phyloP scores from a whole-genome alignment of 441 rosid genomes.

The Gossypium trilobum region DNA sequence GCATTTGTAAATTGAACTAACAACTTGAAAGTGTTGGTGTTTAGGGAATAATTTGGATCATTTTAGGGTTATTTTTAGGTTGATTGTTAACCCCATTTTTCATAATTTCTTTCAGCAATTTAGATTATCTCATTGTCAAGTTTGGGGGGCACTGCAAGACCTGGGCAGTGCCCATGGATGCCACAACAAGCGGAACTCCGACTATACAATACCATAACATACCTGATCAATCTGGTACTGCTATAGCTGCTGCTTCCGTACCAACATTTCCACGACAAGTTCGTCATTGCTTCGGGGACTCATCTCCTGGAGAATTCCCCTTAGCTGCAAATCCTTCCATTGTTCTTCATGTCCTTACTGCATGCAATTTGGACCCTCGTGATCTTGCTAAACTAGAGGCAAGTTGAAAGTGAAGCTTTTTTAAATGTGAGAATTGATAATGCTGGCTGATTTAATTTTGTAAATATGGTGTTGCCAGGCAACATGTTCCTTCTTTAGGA shows the following conservation, averaged over 20 bases:
- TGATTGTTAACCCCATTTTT: constrained; percentile 1
- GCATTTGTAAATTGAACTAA: constrained; percentile 1
- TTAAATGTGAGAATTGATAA: constrained; percentile 32
- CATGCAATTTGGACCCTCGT: constrained; percentile 74
- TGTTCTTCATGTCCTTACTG: constrained; percentile 83
- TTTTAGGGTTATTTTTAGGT: constrained; percentile 10
- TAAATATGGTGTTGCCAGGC: constrained; percentile 51
- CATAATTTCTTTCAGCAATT: constrained; percentile 26
- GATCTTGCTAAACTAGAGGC: constrained; percentile 98
- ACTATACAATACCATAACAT: constrained; percentile 56
- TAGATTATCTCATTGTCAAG: constrained; percentile 22
- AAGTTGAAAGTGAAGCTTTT: constrained; percentile 23
- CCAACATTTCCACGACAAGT: constrained; percentile 53
- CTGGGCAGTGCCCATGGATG: constrained; percentile 82
- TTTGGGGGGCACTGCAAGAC: constrained; percentile 56
- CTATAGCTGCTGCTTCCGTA: constrained; percentile 42
- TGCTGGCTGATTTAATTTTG: constrained; percentile 50
- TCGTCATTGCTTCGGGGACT: constrained; percentile 74
- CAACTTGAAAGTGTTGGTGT: not conserved
- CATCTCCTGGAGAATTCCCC: constrained; percentile 86
- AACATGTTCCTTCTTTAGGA: constrained; percentile 88
- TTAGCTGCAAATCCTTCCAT: constrained; percentile 86
- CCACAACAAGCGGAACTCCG: constrained; percentile 69
- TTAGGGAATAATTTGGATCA: constrained; percentile 11
- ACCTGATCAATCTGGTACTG: constrained; percentile 54